These are phyloP conservation scores for Poa pratensis DNA, from an alignment of 176 grass and related monocot genomes.

Conservation along the genomic window DNA sequence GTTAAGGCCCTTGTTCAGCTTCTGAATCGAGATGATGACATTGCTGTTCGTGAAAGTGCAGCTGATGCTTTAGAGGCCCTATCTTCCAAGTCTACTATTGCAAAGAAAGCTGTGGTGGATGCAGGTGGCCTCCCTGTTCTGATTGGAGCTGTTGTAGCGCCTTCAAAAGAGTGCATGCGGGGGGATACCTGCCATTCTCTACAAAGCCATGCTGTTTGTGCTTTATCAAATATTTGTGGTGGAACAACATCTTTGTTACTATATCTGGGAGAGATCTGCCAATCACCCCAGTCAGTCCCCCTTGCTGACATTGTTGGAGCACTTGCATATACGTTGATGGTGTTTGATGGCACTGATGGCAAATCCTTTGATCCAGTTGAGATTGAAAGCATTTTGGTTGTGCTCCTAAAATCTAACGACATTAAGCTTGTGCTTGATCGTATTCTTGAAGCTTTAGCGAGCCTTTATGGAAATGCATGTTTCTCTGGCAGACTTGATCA, in stretches of 20 bases:
- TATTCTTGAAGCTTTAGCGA: constrained; percentile 94
- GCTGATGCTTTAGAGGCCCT: constrained; percentile 96
- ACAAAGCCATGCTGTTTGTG: constrained; percentile 78
- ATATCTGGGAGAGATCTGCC: constrained; percentile 88
- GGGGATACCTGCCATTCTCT: constrained; percentile 81
- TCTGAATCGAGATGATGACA: constrained; percentile 80
- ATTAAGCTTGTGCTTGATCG: constrained; percentile 79
- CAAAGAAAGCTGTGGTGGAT: constrained; percentile 95
- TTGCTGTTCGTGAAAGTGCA: constrained; percentile 87
- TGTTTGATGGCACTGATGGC: constrained; percentile 77
- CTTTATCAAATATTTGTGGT: constrained; percentile 96
- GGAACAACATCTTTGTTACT: constrained; percentile 77
- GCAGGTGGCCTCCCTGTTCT: constrained; percentile 85
- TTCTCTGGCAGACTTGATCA: constrained; percentile 65
- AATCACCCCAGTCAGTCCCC: constrained; percentile 50
- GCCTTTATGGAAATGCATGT: constrained; percentile 72
- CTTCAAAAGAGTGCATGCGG: constrained; percentile 94
- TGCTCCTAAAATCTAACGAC: constrained; percentile 67
- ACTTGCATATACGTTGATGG: constrained; percentile 92
- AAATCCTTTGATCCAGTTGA: constrained; percentile 81
- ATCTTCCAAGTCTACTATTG: constrained; percentile 82
- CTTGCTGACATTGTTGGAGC: constrained; percentile 91
- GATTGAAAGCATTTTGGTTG: constrained; percentile 79
- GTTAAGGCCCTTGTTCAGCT: constrained; percentile 84
- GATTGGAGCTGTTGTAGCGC: constrained; percentile 92